Conservation (phyloP, 352 stramenopile genomes). For the Phytophthora podocarpi region DNA sequence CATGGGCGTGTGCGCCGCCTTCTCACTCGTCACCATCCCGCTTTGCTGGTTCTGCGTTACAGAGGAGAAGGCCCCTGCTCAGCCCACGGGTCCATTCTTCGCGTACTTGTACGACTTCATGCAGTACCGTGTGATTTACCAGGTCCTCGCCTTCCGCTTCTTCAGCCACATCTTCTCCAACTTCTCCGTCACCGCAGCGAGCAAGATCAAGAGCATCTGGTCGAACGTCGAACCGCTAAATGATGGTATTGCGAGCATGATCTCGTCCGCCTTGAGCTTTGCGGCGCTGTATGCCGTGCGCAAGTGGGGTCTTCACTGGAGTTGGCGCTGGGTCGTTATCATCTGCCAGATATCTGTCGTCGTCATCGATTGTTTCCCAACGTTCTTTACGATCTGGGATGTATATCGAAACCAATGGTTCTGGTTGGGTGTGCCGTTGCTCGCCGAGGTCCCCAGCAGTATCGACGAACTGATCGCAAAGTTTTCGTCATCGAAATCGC, state of each 20-base stretch:
- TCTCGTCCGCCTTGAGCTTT: slow-evolving; percentile 37
- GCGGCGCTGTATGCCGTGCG: slow-evolving; percentile 36
- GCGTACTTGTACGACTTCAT: slow-evolving; percentile 42
- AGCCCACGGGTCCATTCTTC: slow-evolving; percentile 16
- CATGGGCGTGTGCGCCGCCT: slow-evolving; percentile 38
- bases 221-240: slow-evolving; percentile 38
- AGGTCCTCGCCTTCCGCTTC: slow-evolving; percentile 41
- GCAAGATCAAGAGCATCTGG: slow-evolving; percentile 40
- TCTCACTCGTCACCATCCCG: slow-evolving; percentile 34
- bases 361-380: slow-evolving; percentile 44
- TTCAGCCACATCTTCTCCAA: slow-evolving; percentile 43
- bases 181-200: slow-evolving; percentile 31
- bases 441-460: slow-evolving; percentile 43
- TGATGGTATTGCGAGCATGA: slow-evolving; percentile 28
- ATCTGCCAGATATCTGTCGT: slow-evolving; percentile 41
- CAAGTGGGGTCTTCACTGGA: slow-evolving; percentile 57
- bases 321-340: slow-evolving; percentile 47
- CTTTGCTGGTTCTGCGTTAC: slow-evolving; percentile 46
- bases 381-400: slow-evolving; percentile 59
- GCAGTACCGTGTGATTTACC: slow-evolving; percentile 43
- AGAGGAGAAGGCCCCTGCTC: slow-evolving; percentile 30
- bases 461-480: slow-evolving; percentile 37
- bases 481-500: slow-evolving; percentile 53
- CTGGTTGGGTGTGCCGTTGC: slow-evolving; percentile 53
- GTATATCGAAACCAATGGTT: slow-evolving; percentile 62